Evolutionary conservation across 768 basidiomycete species (phyloP).

Genomic region (Amylocystis lapponica): DNA sequence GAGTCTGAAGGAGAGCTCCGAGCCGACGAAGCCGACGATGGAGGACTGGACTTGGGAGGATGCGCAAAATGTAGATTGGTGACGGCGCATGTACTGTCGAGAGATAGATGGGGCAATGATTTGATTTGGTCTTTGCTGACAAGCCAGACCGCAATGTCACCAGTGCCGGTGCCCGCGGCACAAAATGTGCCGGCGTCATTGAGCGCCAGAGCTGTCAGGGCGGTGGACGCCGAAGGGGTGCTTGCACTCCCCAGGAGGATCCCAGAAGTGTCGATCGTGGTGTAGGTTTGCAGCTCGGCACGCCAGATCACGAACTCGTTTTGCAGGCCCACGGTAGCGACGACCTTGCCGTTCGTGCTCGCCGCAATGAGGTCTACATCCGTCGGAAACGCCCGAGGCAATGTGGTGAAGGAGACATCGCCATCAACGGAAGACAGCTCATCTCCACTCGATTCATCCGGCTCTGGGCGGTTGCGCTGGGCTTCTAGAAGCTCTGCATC

Average conservation of each 20-base stretch:
- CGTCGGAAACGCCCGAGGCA: constrained; percentile 75
- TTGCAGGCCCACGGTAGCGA: constrained; percentile 70
- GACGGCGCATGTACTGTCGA: constrained; percentile 42
- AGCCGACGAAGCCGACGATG: constrained; percentile 3
- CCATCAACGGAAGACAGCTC: constrained; percentile 32
- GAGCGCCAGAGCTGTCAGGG: constrained; percentile 57
- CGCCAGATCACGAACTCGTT: constrained; percentile 76
- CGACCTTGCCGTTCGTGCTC: constrained; percentile 58
- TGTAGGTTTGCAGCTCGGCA: constrained; percentile 34
- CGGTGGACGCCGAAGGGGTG: constrained; percentile 41
- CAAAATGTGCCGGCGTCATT: constrained; percentile 55
- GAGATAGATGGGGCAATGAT: constrained; percentile 36
- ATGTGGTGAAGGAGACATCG: constrained; percentile 53
- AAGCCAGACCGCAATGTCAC: constrained; percentile 60
- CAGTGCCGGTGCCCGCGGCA: constrained; percentile 68
- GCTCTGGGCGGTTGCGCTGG: constrained; percentile 58
- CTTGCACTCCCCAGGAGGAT: constrained; percentile 44
- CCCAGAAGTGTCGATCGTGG: constrained; percentile 46
- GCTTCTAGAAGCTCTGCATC: constrained; percentile 88
- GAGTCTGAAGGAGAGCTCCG: not conserved
- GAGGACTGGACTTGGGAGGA: constrained; percentile 8
- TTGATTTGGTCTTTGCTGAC: constrained; percentile 36
- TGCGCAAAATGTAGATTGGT: constrained; percentile 45
- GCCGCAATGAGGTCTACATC: constrained; percentile 80
- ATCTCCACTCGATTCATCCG: constrained; percentile 28